A percentile compares a stretch with the other conserved stretches of the same genome.
phyloP scores from a whole-genome alignment of 495 filamentous ascomycete species.

The Aspergillus olivimuriae region DNA sequence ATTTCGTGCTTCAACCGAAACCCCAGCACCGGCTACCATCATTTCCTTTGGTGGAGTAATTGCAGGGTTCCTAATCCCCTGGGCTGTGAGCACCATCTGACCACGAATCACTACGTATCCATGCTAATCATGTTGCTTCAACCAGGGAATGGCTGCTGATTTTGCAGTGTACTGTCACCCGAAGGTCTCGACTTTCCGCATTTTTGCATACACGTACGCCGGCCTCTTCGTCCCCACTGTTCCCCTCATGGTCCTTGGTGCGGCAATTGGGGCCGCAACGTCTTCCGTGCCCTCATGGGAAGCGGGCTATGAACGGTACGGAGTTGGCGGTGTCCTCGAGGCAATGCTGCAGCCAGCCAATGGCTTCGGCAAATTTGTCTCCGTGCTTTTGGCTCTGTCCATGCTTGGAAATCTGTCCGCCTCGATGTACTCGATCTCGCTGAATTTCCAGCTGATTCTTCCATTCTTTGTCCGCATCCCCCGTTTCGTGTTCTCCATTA shows the following conservation, averaged over 20 bases:
- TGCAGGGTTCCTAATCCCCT: conserved; percentile 9
- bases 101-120: too few relatives aligned
- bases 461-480: conserved; percentile 43
- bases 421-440: conserved; percentile 38
- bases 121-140: too few relatives aligned
- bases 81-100: conserved; percentile 2
- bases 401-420: conserved; percentile 45
- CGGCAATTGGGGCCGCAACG: conserved; percentile 45
- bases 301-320: conserved; percentile 36
- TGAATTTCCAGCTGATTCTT: conserved; percentile 51
- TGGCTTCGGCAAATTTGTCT: conserved; percentile 51
- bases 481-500: conserved; percentile 43
- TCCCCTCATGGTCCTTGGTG: conserved; percentile 47
- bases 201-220: conserved; percentile 20
- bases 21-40: conserved; percentile 22
- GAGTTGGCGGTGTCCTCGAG: conserved; percentile 48
- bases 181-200: conserved; percentile 7
- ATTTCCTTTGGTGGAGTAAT: conserved; percentile 10
- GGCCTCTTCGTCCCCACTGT: conserved; percentile 43
- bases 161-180: conserved; percentile 10
- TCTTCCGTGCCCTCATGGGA: conserved; percentile 27
- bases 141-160: conserved; percentile 10
- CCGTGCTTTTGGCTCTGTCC: conserved; percentile 46
- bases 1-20: conserved; percentile 1
- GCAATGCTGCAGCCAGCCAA: conserved; percentile 47